Evolutionary conservation across 2,329 filamentous ascomycete species (phyloP), one percentile per base, ranked within the genome.

Genomic region (Ascosphaera apis): DNA sequence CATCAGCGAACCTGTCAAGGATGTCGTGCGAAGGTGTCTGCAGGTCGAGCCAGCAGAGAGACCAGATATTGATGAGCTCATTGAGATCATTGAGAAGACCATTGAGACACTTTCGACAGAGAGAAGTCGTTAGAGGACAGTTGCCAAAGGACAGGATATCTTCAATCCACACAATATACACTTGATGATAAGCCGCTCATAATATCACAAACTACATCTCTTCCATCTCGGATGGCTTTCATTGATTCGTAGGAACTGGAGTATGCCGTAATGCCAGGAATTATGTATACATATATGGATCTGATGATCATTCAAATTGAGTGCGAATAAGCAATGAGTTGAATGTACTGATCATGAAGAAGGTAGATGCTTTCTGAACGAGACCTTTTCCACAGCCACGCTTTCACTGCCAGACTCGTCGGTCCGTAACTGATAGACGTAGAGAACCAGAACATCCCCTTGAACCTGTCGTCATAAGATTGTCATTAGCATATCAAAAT

Each of bases 371-470:
- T 83, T 84, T 47, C 78, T 79, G 54, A 79, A 86, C 35, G 79
- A 83, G 42, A 86, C 77, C 61, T 86, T 86, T 54, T 86, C 79
- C 31, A 86, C 79, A 12, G 75, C 76, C 33, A 86, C 78, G 40
- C 75, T 82, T 55, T 84, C 78, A 25, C 69, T 69, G 12, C 79
- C 79, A 44, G 78, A 74, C 38, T 69, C 72, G 47, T 82, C 77
- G 51, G 76, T 82, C 53, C 75, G 70, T 49, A 84, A 56, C 53
- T 84, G 78, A 53, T 95, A 95, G 36, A 95, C 86, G 54, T 95
- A 95, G 35, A 95, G 66, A 40, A 91, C 91, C 44, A 95, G 67
- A 12, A 91, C 91, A 53, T 93, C 91, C 21, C 86, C 86, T 69
- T 95, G 86, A 25, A 91, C 81, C 82, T 91, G 46, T 41, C 45